Conservation (phyloP, 2,329 filamentous ascomycete species). For the Monascus ruber region DNA sequence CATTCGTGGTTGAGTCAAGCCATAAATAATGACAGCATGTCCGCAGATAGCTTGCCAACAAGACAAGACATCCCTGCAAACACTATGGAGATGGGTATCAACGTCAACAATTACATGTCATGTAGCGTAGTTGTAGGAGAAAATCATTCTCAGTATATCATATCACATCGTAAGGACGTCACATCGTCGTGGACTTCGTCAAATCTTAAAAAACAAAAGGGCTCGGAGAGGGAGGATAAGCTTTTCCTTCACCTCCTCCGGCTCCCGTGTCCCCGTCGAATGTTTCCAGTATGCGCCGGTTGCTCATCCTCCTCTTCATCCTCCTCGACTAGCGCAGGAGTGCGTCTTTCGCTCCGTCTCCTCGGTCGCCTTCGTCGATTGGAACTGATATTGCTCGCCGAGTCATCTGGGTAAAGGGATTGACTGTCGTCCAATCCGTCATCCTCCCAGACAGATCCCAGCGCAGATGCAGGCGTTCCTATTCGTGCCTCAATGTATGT, state of each 20-base stretch:
- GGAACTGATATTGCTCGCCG: conserved; percentile 39
- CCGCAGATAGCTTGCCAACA: too few species aligned
- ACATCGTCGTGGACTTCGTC: too few species aligned
- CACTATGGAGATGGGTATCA: too few species aligned
- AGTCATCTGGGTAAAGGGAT: conserved; percentile 38
- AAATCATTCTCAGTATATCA: too few species aligned
- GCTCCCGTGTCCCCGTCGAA: conserved; percentile 16
- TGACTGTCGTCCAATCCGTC: conserved; percentile 35
- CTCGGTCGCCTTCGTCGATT: conserved; percentile 34
- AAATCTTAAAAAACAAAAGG: background rate
- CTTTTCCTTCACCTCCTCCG: conserved; percentile 11
- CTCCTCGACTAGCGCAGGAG: conserved; percentile 36
- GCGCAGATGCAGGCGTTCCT: conserved; percentile 29
- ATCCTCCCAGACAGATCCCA: conserved; percentile 31
- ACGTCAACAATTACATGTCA: too few species aligned
- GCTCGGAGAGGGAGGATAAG: background rate
- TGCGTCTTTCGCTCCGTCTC: conserved; percentile 37
- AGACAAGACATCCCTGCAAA: too few species aligned
- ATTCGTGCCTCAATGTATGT: conserved; percentile 30
- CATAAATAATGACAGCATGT: too few species aligned
- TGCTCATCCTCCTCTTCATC: conserved; percentile 33
- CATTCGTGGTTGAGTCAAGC: too few species aligned
- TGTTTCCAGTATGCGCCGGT: conserved; percentile 5
- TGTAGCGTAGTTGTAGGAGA: too few species aligned
- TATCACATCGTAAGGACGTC: too few species aligned